These are phyloP conservation scores for Camelina hispida DNA, from an alignment of 345 rosid genomes.

Conservation along the genomic window DNA sequence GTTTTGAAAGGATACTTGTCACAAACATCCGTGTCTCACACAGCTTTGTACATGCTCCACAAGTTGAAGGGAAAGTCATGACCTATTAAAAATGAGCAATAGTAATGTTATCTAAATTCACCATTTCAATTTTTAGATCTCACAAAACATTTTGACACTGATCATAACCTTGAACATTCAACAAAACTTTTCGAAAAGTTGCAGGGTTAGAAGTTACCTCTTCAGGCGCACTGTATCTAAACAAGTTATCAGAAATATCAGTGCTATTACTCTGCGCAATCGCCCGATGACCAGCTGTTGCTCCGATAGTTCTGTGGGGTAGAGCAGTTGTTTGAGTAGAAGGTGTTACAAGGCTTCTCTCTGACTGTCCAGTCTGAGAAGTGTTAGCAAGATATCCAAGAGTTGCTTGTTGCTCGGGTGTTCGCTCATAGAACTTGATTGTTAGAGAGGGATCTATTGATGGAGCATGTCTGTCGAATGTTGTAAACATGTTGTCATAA, in stretches of 20 bases:
- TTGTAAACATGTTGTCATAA: constrained; percentile 11
- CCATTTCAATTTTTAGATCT: neutral
- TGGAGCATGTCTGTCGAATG: constrained; percentile 68
- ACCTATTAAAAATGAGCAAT: constrained; percentile 41
- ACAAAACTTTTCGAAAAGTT: constrained; percentile 1
- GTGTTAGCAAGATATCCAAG: constrained; percentile 73
- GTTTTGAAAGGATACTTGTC: constrained; percentile 54
- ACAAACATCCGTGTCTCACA: constrained; percentile 58
- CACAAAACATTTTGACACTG: neutral
- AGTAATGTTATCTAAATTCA: neutral
- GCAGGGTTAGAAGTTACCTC: constrained; percentile 54
- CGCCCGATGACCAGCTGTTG: constrained; percentile 82
- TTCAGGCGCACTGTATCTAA: constrained; percentile 85
- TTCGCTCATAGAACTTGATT: constrained; percentile 83
- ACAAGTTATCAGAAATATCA: constrained; percentile 80
- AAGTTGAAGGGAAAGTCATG: constrained; percentile 57
- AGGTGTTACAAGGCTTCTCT: constrained; percentile 36
- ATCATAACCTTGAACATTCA: neutral
- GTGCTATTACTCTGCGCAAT: constrained; percentile 89
- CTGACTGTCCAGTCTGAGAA: constrained; percentile 54
- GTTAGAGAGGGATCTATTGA: constrained; percentile 78
- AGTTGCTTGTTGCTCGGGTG: constrained; percentile 79
- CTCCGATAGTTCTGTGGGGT: constrained; percentile 87
- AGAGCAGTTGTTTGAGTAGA: constrained; percentile 44
- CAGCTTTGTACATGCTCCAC: constrained; percentile 48